Evolutionary conservation across 495 filamentous ascomycete species (phyloP).

Genomic region (Saxophila tyrrhenica): DNA sequence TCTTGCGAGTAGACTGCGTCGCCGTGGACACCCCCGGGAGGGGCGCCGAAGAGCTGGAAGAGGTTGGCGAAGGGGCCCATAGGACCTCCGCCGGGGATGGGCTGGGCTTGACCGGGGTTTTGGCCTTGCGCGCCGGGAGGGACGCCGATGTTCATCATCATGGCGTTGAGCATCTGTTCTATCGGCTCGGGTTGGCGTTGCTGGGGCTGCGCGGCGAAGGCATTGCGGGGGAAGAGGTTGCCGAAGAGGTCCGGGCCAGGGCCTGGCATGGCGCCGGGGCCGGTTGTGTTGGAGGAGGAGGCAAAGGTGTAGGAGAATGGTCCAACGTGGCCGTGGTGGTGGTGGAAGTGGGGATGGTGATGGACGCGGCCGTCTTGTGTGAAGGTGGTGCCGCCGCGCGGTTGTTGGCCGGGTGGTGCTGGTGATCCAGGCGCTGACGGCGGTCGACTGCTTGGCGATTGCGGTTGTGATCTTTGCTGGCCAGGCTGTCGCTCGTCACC

Average conservation of each 20-base stretch:
- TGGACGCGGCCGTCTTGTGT: slow-evolving; percentile 5
- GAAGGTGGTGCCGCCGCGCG: neutral
- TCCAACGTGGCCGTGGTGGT: slow-evolving; percentile 5
- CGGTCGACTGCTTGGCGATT: neutral
- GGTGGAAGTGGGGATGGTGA: no score
- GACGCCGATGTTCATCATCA: slow-evolving; percentile 15
- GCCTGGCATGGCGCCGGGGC: neutral
- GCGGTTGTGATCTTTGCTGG: slow-evolving; percentile 1
- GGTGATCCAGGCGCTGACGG: slow-evolving; percentile 5
- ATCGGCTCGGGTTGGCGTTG: slow-evolving; percentile 13
- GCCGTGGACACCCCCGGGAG: slow-evolving; percentile 47
- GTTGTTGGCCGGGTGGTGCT: neutral
- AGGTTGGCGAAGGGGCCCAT: slow-evolving; percentile 6
- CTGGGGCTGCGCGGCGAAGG: slow-evolving; percentile 19
- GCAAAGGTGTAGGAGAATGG: slow-evolving; percentile 6
- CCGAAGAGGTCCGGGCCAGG: slow-evolving; percentile 1
- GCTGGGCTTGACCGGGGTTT: neutral
- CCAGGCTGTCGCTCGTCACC: neutral
- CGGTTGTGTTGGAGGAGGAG: neutral
- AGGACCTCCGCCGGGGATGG: neutral
- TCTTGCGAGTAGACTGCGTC: slow-evolving; percentile 91
- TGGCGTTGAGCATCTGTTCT: slow-evolving; percentile 17
- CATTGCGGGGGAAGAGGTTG: slow-evolving; percentile 24
- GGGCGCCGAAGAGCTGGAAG: slow-evolving; percentile 11
- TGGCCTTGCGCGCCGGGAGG: slow-evolving; percentile 5